A percentile compares a stretch with the other conserved stretches of the same genome.
Conservation (phyloP, 1,284 basidiomycete species). For the Naganishia cerealis region DNA sequence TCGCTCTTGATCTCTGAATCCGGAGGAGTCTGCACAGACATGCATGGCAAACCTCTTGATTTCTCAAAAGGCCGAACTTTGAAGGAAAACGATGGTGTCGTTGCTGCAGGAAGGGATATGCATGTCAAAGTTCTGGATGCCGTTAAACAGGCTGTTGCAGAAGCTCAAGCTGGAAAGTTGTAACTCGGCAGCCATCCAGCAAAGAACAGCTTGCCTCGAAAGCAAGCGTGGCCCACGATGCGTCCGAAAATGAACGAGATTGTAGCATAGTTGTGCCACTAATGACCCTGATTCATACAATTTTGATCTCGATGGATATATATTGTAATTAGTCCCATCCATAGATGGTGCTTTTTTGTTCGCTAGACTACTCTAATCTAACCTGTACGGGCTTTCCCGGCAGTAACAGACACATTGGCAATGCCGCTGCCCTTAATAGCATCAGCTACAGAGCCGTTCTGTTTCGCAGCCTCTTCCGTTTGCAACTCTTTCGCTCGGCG, state of each 20-base stretch:
- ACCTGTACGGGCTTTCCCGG: slow-evolving; percentile 20
- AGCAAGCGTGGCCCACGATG: no score
- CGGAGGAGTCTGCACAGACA: slow-evolving; percentile 82
- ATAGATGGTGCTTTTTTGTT: slow-evolving; percentile 5
- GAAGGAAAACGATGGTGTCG: slow-evolving; percentile 80
- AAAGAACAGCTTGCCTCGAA: no score
- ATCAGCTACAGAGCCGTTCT: slow-evolving; percentile 28
- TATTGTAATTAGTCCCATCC: background rate
- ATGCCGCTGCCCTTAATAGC: slow-evolving; percentile 18
- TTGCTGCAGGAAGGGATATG: slow-evolving; percentile 69
- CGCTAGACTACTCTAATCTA: background rate
- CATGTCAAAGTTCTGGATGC: slow-evolving; percentile 72
- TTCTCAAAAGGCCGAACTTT: slow-evolving; percentile 86
- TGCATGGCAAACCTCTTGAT: slow-evolving; percentile 73
- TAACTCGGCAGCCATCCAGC: background rate
- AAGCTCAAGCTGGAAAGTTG: slow-evolving; percentile 44
- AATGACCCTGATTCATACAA: background rate
- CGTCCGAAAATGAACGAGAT: background rate
- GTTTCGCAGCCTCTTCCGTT: slow-evolving; percentile 27
- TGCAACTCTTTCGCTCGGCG: slow-evolving; percentile 44
- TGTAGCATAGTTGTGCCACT: background rate
- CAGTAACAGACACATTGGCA: slow-evolving; percentile 23
- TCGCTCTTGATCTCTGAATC: slow-evolving; percentile 82
- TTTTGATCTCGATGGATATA: background rate
- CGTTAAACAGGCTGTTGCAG: slow-evolving; percentile 66